Conservation (phyloP, 768 basidiomycete genomes). For the Gloeophyllum trabeum region DNA sequence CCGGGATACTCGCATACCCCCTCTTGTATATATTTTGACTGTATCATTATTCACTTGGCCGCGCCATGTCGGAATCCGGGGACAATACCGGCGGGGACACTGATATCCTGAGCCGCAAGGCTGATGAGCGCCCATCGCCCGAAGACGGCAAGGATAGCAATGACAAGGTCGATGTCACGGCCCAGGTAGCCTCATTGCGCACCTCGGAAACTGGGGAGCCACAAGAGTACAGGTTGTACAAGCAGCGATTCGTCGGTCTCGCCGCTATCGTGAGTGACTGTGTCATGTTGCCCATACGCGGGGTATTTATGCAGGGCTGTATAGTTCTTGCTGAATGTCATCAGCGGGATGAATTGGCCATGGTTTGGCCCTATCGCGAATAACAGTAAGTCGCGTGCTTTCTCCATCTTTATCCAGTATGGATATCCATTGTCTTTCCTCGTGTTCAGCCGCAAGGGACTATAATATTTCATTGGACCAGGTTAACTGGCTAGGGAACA, state of each 20-base stretch:
- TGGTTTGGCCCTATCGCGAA: slow-evolving; percentile 85
- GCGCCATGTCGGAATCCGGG: no score
- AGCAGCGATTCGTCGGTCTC: slow-evolving; percentile 53
- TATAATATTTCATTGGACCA: slow-evolving; percentile 60
- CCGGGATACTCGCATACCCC: no score
- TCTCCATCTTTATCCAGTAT: not conserved
- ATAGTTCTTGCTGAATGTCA: slow-evolving; percentile 51
- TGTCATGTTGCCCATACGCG: no score
- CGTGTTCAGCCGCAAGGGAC: slow-evolving; percentile 46
- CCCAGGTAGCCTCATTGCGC: not conserved
- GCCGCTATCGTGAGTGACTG: slow-evolving; percentile 47
- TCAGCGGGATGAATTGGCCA: slow-evolving; percentile 56
- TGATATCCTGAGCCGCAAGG: no score
- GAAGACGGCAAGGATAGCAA: no score
- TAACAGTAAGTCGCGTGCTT: slow-evolving; percentile 28
- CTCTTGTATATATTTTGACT: no score
- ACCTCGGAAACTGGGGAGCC: not conserved
- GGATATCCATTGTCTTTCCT: no score
- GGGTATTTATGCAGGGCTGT: not conserved
- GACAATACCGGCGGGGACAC: no score
- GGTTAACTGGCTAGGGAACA: slow-evolving; percentile 77
- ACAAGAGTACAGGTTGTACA: slow-evolving; percentile 51
- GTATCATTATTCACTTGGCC: no score
- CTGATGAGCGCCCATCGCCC: no score
- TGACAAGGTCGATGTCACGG: no score